These are phyloP conservation scores for Penicillium atrosanguineum DNA, from an alignment of 495 filamentous ascomycete genomes.

Conservation along the genomic window DNA sequence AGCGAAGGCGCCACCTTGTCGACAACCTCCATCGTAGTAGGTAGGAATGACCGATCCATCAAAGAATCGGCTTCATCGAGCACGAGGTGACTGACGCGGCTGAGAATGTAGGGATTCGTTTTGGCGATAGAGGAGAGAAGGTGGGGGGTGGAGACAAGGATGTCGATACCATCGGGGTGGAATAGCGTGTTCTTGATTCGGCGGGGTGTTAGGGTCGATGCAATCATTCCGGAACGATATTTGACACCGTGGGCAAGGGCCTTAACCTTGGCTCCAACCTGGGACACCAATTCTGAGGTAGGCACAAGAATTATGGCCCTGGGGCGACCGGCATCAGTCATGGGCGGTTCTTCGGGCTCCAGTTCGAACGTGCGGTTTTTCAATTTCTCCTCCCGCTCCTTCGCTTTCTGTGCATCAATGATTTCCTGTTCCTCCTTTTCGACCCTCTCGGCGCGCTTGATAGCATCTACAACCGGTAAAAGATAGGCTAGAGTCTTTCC, in stretches of 20 bases:
- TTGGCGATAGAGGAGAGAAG: constrained; percentile 82
- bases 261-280: constrained; percentile 79
- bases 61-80: constrained; percentile 95
- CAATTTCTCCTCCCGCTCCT: constrained; percentile 46
- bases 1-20: constrained; percentile 73
- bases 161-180: constrained; percentile 75
- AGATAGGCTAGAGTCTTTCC: constrained; percentile 95
- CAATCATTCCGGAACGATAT: constrained; percentile 75
- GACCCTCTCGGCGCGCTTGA: constrained; percentile 72
- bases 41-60: constrained; percentile 85
- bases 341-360: constrained; percentile 51
- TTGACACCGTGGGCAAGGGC: constrained; percentile 76
- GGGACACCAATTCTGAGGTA: constrained; percentile 87
- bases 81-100: constrained; percentile 80
- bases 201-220: constrained; percentile 66
- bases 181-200: constrained; percentile 89
- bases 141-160: constrained; percentile 85
- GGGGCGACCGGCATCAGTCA: constrained; percentile 70
- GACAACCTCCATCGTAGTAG: constrained; percentile 76
- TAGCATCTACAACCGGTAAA: constrained; percentile 72
- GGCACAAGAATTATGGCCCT: constrained; percentile 86
- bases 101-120: constrained; percentile 82
- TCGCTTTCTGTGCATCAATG: constrained; percentile 46
- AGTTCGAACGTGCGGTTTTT: constrained; percentile 51
- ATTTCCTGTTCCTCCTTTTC: constrained; percentile 56